phyloP scores from a whole-genome alignment of 148 eudicot species.

The Chenopodium formosanum region DNA sequence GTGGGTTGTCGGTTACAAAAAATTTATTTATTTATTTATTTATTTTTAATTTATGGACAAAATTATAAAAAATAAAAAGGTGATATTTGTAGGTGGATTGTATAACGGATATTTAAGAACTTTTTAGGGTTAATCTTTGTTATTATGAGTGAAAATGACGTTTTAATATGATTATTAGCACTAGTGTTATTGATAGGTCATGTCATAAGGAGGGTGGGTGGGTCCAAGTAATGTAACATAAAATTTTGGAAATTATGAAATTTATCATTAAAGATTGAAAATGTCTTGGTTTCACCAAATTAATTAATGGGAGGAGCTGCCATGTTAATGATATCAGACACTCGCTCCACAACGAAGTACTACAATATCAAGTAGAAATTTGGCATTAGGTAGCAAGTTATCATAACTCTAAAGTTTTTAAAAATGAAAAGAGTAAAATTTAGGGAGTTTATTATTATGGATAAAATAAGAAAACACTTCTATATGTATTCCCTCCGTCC shows the following conservation, averaged over 20 bases:
- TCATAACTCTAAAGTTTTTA: too few relatives aligned
- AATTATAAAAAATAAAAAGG: not conserved
- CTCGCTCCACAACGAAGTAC: not conserved
- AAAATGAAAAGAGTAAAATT: too few relatives aligned
- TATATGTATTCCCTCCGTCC: too few relatives aligned
- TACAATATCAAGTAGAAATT: too few relatives aligned
- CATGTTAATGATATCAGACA: not conserved
- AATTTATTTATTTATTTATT: not conserved
- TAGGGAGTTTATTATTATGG: too few relatives aligned
- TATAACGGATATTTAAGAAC: constrained; percentile 28
- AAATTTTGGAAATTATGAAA: constrained; percentile 1
- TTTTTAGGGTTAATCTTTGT: constrained; percentile 4
- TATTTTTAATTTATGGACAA: not conserved
- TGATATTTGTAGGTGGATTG: not conserved
- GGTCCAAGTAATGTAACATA: not conserved
- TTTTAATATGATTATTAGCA: not conserved
- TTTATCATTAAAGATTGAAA: constrained; percentile 10
- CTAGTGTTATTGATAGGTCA: not conserved
- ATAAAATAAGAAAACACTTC: too few relatives aligned
- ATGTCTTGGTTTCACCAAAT: not conserved
- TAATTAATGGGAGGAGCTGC: not conserved
- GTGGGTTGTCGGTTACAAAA: constrained; percentile 26
- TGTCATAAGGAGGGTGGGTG: constrained; percentile 6
- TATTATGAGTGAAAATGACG: not conserved
- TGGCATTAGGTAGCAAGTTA: too few relatives aligned